Percentiles rank a stretch among this genome's conserved stretches.
Conservation (phyloP, 2,329 filamentous ascomycete species). For the Coleophoma crateriformis region DNA sequence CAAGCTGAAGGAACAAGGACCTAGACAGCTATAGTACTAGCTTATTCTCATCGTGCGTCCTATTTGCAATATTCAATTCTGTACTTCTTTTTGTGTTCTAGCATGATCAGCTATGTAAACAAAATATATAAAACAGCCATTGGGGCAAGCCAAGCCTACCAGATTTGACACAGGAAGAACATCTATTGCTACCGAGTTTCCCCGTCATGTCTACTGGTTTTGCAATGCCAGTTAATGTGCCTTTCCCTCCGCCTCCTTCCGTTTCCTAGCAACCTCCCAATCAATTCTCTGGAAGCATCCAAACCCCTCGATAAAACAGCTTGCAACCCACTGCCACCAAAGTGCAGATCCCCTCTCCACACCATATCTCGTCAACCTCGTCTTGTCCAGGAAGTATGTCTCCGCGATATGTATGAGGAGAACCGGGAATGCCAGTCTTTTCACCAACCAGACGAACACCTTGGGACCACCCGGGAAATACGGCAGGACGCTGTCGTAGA, state of each 20-base stretch:
- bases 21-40: no score
- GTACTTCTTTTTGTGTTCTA: no score
- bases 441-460: slow-evolving; percentile 54
- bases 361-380: slow-evolving; percentile 40
- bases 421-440: slow-evolving; percentile 51
- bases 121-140: no score
- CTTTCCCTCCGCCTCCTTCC: slow-evolving; percentile 28
- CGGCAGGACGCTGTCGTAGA: slow-evolving; percentile 43
- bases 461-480: slow-evolving; percentile 52
- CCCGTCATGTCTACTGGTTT: no score
- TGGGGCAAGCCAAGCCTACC: no score
- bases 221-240: no score
- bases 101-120: no score
- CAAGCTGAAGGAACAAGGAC: no score
- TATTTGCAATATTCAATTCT: no score
- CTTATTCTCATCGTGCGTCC: no score
- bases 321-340: slow-evolving; percentile 51
- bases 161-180: no score
- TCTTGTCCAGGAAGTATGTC: slow-evolving; percentile 44
- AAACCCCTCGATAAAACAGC: slow-evolving; percentile 48
- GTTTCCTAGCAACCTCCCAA: slow-evolving; percentile 37
- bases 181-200: no score
- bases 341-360: slow-evolving; percentile 35
- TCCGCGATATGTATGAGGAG: slow-evolving; percentile 62
- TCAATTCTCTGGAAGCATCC: slow-evolving; percentile 47